Conservation (phyloP, 106 monocot genomes). For the Narthecium ossifragum region DNA sequence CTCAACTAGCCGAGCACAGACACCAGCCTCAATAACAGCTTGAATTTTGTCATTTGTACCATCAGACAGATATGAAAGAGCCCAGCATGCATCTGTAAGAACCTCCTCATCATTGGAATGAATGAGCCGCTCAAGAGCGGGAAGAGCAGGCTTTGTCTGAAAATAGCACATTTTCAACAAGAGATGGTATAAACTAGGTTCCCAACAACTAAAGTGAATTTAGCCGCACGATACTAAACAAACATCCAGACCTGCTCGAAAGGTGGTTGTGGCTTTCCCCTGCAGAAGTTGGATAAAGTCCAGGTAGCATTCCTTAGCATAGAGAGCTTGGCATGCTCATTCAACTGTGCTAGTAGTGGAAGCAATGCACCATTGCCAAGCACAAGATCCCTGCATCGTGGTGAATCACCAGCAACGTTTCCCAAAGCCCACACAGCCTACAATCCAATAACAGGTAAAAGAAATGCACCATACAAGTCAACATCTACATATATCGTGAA, state of each 20-base stretch:
- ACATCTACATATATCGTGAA: too few species aligned
- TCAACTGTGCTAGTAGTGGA: conserved; percentile 30
- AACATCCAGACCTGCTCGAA: conserved; percentile 28
- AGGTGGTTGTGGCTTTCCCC: conserved; percentile 34
- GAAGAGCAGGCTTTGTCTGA: conserved; percentile 39
- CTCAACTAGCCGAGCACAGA: conserved; percentile 39
- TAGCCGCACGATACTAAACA: not conserved
- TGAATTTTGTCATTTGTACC: conserved; percentile 52
- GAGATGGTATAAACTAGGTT: not conserved
- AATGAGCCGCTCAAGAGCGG: conserved; percentile 40
- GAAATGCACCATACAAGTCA: too few species aligned
- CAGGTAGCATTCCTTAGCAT: conserved; percentile 57
- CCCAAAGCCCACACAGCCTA: conserved; percentile 52
- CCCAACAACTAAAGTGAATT: not conserved
- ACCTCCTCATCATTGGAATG: conserved; percentile 50
- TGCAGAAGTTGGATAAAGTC: conserved; percentile 48
- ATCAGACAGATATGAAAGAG: conserved; percentile 45
- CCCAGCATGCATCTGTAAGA: conserved; percentile 47
- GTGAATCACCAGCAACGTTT: conserved; percentile 55
- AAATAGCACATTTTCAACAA: not conserved
- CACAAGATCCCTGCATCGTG: conserved; percentile 43
- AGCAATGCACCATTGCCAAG: conserved; percentile 39
- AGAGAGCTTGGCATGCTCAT: conserved; percentile 46
- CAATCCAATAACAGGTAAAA: not conserved
- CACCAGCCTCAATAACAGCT: conserved; percentile 45